Conservation (phyloP, 164 flowering plant species). For the Umbellularia californica region DNA sequence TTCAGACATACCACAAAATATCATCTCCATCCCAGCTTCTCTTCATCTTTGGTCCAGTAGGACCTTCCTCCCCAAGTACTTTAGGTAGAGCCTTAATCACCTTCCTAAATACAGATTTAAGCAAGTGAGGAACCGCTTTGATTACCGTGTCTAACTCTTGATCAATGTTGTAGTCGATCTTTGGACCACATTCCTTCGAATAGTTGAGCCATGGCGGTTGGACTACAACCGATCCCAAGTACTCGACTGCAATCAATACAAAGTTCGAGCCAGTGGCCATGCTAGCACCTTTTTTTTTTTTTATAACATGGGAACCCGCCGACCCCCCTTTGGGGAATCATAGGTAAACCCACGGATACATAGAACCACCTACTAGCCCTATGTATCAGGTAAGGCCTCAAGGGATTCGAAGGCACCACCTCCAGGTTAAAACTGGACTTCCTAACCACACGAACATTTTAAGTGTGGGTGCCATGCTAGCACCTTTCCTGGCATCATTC, state of each 20-base stretch:
- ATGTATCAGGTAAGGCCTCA: no score
- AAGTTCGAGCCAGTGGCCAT: conserved; percentile 29
- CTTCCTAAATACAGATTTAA: conserved; percentile 17
- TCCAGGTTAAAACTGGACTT: no score
- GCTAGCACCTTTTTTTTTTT: conserved; percentile 25
- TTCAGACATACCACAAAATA: conserved; percentile 11
- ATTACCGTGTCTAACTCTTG: conserved; percentile 14
- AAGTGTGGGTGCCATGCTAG: conserved; percentile 31
- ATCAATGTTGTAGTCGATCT: conserved; percentile 17
- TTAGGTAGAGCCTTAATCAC: conserved; percentile 28
- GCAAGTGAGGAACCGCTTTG: conserved; percentile 23
- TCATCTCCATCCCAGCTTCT: conserved; percentile 36
- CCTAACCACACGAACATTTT: no score
- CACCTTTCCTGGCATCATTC: conserved; percentile 37
- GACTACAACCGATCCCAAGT: conserved; percentile 20
- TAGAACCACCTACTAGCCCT: no score
- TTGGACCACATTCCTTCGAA: conserved; percentile 31
- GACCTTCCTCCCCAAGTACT: conserved; percentile 35
- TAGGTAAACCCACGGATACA: no score
- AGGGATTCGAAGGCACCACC: no score
- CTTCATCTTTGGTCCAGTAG: conserved; percentile 40
- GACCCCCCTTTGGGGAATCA: no score
- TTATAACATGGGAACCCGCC: no score
- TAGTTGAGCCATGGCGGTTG: conserved; percentile 36
- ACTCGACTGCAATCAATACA: conserved; percentile 26